These are phyloP conservation scores for Ogataea chonburiensis DNA, from an alignment of 805 yeast species.

Conservation along the genomic window DNA sequence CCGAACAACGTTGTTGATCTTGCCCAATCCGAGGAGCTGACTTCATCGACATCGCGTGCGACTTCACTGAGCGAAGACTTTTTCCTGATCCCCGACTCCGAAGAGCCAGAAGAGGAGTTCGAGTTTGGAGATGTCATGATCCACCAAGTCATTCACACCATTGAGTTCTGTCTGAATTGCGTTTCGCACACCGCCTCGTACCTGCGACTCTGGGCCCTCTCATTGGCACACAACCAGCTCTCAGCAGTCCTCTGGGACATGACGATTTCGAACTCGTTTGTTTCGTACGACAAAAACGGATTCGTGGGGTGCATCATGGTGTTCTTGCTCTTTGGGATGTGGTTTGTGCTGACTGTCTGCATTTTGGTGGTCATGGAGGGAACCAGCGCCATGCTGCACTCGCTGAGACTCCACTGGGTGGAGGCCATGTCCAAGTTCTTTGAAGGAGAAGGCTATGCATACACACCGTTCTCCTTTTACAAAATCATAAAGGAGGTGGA, in stretches of 20 bases:
- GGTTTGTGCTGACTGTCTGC: slow-evolving; percentile 70
- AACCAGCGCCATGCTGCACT: slow-evolving; percentile 80
- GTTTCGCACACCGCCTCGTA: slow-evolving; percentile 81
- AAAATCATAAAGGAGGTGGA: slow-evolving; percentile 23
- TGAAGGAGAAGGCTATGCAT: slow-evolving; percentile 71
- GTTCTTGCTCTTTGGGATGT: slow-evolving; percentile 64
- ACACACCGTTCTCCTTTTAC: slow-evolving; percentile 59
- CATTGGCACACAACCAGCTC: slow-evolving; percentile 77
- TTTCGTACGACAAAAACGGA: slow-evolving; percentile 46
- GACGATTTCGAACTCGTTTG: slow-evolving; percentile 65
- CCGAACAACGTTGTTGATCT: slow-evolving; percentile 21
- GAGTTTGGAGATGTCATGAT: slow-evolving; percentile 69
- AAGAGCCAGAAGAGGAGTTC: slow-evolving; percentile 42
- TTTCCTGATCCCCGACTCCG: slow-evolving; percentile 26
- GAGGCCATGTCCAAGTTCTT: slow-evolving; percentile 80
- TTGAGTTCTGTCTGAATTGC: slow-evolving; percentile 76
- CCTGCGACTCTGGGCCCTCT: slow-evolving; percentile 74
- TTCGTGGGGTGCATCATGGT: slow-evolving; percentile 54
- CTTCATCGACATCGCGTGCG: slow-evolving; percentile 17
- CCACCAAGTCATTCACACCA: slow-evolving; percentile 78
- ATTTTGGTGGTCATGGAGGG: slow-evolving; percentile 79
- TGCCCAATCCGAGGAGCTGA: slow-evolving; percentile 33
- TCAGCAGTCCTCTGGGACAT: slow-evolving; percentile 73
- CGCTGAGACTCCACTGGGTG: slow-evolving; percentile 77
- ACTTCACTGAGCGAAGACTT: slow-evolving; percentile 32